Evolutionary conservation across 306 rosid species (phyloP), one percentile per base, ranked within the genome.

Genomic region (Rosa multiflora): DNA sequence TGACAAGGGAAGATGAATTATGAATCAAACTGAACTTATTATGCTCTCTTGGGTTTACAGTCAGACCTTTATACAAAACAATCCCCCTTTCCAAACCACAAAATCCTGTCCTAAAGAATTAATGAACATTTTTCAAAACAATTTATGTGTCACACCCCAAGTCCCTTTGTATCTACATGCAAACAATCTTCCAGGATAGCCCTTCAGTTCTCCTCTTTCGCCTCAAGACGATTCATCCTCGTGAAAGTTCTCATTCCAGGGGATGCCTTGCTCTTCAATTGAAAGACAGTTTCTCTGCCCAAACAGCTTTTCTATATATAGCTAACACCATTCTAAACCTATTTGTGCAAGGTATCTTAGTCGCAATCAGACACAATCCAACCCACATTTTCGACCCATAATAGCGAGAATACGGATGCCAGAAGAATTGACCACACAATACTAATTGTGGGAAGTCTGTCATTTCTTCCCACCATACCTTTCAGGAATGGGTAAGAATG

Each of bases 351-450:
- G 74, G 46, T 53, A 15, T 46, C 64, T 78, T 55, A 88, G 87
- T 90, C 91, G 78, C 98, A 94, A 79, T 94, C 86, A 88, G 87
- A 88, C 91, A 79, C 98, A 94, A 79, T 94, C 86, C 90, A 94
- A 79, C 48, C 96, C 96, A 66, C 98, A 94, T 88, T 92, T 83
- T 80, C 97, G 58, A 94, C 98, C 98, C 97, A 94, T 10, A 94
- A 84, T 46, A 94, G 94, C 0, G 98, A 78, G 48, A 92, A 86
- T 46, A 94, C 90, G 26, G 98, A 94, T 20, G 97, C 88, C 1
- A 92, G 84, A 79, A 94, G 93, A 85, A 94, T 94, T 13, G 98
- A 82, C 97, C 98, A 94, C 32, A 94, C 98, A 58, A 94, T 42
- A 64, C 92, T 87, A 70, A 94, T 92, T 77, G 98, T 92, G 67